These are phyloP conservation scores for Juncus effusus DNA, from an alignment of 176 grass and related monocot genomes.

Conservation along the genomic window DNA sequence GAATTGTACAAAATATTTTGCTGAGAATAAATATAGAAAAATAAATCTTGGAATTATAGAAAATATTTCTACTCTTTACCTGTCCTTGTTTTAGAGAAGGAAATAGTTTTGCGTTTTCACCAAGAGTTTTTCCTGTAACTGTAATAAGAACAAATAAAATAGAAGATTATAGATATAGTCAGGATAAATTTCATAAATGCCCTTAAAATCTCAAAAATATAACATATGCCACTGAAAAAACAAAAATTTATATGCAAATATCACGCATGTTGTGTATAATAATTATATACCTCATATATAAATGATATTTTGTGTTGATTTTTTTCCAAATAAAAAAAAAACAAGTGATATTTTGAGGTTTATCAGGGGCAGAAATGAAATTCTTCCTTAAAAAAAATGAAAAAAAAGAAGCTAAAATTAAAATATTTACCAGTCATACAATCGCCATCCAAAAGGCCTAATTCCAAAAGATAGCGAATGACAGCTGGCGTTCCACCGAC, in stretches of 20 bases:
- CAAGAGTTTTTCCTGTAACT: conserved; percentile 97
- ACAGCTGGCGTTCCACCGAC: conserved; percentile 95
- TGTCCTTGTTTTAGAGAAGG: conserved; percentile 76
- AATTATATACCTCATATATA: no score
- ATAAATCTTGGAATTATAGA: conserved; percentile 2
- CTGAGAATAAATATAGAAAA: conserved; percentile 31
- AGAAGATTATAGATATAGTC: neutral
- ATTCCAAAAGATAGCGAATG: conserved; percentile 85
- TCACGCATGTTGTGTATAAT: no score
- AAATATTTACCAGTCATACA: conserved; percentile 74
- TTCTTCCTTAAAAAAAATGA: neutral
- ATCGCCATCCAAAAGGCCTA: conserved; percentile 86
- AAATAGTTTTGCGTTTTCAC: conserved; percentile 84
- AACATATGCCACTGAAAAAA: neutral
- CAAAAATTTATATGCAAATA: conserved; percentile 10
- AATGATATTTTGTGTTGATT: no score
- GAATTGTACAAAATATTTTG: conserved; percentile 49
- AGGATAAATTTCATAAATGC: neutral
- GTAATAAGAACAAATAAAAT: conserved; percentile 17
- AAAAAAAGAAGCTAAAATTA: neutral
- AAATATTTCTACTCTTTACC: conserved; percentile 33
- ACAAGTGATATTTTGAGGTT: neutral
- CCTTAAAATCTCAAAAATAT: neutral
- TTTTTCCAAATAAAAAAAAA: no score
- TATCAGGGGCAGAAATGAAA: neutral